Base-by-base conservation (phyloP, 192 early-diverging fungal species). In the Linderina pennispora region DNA sequence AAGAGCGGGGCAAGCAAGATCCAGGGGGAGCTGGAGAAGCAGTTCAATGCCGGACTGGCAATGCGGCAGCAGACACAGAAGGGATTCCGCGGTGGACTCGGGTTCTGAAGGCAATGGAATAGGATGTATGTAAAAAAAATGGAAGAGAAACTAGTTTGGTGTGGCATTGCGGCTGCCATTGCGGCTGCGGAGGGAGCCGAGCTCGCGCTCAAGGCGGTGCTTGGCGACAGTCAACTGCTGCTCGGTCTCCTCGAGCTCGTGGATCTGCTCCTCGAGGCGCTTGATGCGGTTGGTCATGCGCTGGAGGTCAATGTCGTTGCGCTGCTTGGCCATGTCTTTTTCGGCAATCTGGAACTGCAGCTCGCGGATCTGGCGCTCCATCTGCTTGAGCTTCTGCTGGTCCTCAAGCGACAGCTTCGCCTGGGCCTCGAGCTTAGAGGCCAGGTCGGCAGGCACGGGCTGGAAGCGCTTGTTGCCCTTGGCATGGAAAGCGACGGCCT, bases 321-420 rank as follows among this genome's bases (percentile, higher is more conserved):
- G 74, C 37, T 85, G 79, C 63, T 88, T 87, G 36, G 84, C 63
- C 64, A 89, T 90, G 22, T 94, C 88, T 43, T 77, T 71, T 63
- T 94, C 91, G 21, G 69, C 60, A 8, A 94, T 55, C 50, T 92
- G 88, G 70, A 87, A 88, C 65, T 92, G 90, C 42, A 92, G 66
- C 65, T 92, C 89, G 14, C 88, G 78, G 50, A 92, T 79, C 44
- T 80, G 74, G 44, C 90, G 75, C 52, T 94, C 90, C 25, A 70
- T 55, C 61, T 69, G 56, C 36, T 64, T 63, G 22, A 55, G 28
- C 40, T 56, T 68, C 24, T 65, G 72, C 60, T 69, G 55, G 36
- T 53, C 49, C 45, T 73, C 69, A 8, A 65, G 43, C 4, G 71
- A 57, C 23, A 55, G 50, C 59, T 74, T 66, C 28, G 57, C 58